Evolutionary conservation across 176 grass and related monocot genomes (phyloP).

Genomic region (barley (Hordeum vulgare)): DNA sequence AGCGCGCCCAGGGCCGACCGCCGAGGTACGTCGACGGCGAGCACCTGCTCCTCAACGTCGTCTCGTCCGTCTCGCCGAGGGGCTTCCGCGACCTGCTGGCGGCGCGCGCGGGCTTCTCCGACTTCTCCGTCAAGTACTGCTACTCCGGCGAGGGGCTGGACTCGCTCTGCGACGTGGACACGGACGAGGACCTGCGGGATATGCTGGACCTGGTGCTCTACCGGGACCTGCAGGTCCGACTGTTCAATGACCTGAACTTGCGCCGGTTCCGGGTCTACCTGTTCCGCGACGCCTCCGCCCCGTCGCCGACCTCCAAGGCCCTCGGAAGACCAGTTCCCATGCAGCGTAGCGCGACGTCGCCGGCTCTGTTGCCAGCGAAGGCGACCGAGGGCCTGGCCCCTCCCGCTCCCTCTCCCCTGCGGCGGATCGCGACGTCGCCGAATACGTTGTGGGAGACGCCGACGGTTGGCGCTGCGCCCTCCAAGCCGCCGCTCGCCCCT

Average conservation of each 20-base stretch:
- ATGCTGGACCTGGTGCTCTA: background rate
- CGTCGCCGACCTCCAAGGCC: background rate
- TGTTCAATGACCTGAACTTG: background rate
- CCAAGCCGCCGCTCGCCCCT: background rate
- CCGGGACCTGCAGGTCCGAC: background rate
- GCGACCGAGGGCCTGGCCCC: background rate
- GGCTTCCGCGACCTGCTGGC: background rate
- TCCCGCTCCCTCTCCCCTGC: background rate
- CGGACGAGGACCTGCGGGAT: background rate
- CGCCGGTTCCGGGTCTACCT: background rate
- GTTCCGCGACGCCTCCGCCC: background rate
- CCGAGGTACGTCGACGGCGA: background rate
- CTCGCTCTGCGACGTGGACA: background rate
- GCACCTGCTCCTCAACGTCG: background rate
- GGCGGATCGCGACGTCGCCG: background rate
- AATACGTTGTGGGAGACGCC: background rate
- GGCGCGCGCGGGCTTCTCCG: background rate
- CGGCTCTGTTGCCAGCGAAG: background rate
- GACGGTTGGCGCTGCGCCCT: background rate
- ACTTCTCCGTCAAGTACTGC: background rate
- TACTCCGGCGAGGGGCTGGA: background rate
- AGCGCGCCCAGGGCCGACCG: background rate
- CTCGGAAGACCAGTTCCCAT: background rate
- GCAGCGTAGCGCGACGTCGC: background rate
- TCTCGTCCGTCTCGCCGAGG: background rate